phyloP scores from a whole-genome alignment of 495 filamentous ascomycete genomes.

The Penicillium robsamsonii region DNA sequence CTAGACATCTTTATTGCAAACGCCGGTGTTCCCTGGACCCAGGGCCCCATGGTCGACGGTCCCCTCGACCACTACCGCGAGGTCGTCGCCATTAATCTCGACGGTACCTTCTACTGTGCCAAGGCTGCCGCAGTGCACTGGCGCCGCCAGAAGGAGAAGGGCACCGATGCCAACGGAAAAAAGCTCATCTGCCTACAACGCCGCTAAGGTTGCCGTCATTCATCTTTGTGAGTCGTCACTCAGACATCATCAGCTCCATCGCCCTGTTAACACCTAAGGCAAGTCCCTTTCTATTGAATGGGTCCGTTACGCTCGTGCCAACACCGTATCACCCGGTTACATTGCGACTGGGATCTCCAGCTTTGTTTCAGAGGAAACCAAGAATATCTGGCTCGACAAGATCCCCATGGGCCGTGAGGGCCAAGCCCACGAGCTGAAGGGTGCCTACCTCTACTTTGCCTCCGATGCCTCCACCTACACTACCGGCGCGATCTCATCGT shows the following conservation, averaged over 20 bases:
- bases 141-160: constrained; percentile 61
- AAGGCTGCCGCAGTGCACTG: constrained; percentile 72
- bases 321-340: constrained; percentile 83
- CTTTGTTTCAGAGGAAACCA: constrained; percentile 68
- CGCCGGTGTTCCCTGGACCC: constrained; percentile 71
- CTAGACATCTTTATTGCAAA: constrained; percentile 82
- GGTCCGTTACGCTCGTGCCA: constrained; percentile 79
- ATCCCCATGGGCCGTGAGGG: constrained; percentile 70
- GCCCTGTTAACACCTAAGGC: constrained; percentile 36
- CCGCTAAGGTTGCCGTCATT: constrained; percentile 79
- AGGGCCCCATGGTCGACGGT: constrained; percentile 66
- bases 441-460: constrained; percentile 83
- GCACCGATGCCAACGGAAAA: constrained; percentile 63
- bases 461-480: constrained; percentile 82
- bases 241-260: background rate
- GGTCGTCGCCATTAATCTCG: constrained; percentile 72
- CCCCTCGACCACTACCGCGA: constrained; percentile 62
- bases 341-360: constrained; percentile 79
- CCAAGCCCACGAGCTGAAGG: constrained; percentile 74
- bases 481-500: constrained; percentile 74
- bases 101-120: constrained; percentile 81
- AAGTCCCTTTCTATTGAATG: constrained; percentile 82
- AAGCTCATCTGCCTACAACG: constrained; percentile 78
- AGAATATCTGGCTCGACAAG: constrained; percentile 74
- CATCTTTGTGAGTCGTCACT: constrained; percentile 64